These are phyloP conservation scores for Apophysomyces trapeziformis DNA, from an alignment of 371 early-diverging fungal genomes.

Conservation along the genomic window DNA sequence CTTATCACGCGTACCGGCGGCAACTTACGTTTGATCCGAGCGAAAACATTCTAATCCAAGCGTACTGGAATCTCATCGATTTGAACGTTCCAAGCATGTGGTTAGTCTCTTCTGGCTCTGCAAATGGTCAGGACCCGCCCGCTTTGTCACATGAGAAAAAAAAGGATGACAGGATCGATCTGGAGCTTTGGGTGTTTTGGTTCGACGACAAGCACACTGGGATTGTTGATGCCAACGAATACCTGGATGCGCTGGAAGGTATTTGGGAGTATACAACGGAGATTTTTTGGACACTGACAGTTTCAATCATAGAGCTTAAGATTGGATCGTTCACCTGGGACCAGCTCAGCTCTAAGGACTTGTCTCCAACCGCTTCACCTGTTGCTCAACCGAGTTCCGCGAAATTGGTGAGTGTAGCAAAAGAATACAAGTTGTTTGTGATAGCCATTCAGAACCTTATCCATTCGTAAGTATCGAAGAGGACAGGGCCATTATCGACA, in stretches of 20 bases:
- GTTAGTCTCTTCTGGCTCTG: slow-evolving; percentile 21
- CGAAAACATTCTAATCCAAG: slow-evolving; percentile 31
- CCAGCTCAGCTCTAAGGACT: slow-evolving; percentile 31
- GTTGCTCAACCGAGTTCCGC: slow-evolving; percentile 28
- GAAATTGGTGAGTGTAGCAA: slow-evolving; percentile 32
- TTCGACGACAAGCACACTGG: slow-evolving; percentile 55
- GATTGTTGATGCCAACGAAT: slow-evolving; percentile 38
- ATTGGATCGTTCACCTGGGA: slow-evolving; percentile 55
- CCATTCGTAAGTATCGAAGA: slow-evolving; percentile 33
- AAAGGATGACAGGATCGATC: slow-evolving; percentile 4
- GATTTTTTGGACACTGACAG: background rate
- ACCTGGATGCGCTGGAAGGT: slow-evolving; percentile 43
- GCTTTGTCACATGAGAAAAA: slow-evolving; percentile 8
- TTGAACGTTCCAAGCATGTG: slow-evolving; percentile 41
- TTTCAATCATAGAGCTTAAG: slow-evolving; percentile 32
- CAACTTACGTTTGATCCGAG: slow-evolving; percentile 14
- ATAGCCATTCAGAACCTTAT: slow-evolving; percentile 42
- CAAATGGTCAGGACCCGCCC: slow-evolving; percentile 12
- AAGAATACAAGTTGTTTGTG: slow-evolving; percentile 48
- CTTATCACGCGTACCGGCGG: slow-evolving; percentile 12
- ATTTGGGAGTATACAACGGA: background rate
- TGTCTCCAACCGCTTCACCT: slow-evolving; percentile 44
- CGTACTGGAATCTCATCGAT: slow-evolving; percentile 33
- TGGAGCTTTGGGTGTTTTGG: slow-evolving; percentile 58
- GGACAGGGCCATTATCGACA: background rate